Evolutionary conservation across 345 rosid species (phyloP), one percentile per base, ranked within the genome.

Genomic region (Melastoma malabathricum): DNA sequence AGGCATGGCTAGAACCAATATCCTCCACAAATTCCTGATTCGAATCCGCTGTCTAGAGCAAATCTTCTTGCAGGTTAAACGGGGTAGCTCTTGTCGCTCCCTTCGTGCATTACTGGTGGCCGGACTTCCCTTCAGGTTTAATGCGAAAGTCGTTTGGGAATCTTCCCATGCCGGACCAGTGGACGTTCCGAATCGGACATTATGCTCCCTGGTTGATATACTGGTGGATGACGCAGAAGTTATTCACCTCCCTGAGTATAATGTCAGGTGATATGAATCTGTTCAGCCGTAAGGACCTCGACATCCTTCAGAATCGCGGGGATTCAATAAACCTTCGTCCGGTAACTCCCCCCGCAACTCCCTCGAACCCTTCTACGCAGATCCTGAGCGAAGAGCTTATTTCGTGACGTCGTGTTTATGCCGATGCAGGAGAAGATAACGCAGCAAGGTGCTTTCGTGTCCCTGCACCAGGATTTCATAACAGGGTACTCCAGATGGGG

Each of bases 181-280:
- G 87, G 92, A 56, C 84, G 10, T 84, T 75, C 62, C 60, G 65
- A 17, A 66, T 90, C 16, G 94, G 92, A 29, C 78, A 75, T 67
- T 66, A 74, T 22, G 57, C 70, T 34, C 98, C 94, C 9, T 86
- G 94, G 89, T 39, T 90, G 20, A 64, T 86, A 50, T 56, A 84
- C 73, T 82, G 92, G 92, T 90, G 94, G 94, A 72, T 90, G 80
- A 68, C 78, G 18, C 94, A 86, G 61, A 90, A 90, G 59, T 68
- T 75, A 79, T 83, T 86, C 64, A 64, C 88, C 22, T 59, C 88
- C 1, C 63, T 76, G 46, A 77, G 81, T 56, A 51, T 79, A 1
- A 27, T 66, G 67, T 39, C 80, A 0, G 74, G 86, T 19, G 72
- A 72, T 53, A 51, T 10, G 41, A 68, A 69, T 0, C n/a, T 75